A percentile compares a stretch with the other conserved stretches of the same genome.
phyloP scores from a whole-genome alignment of 2,329 filamentous ascomycete species.

The Sordariomycetes sp. region DNA sequence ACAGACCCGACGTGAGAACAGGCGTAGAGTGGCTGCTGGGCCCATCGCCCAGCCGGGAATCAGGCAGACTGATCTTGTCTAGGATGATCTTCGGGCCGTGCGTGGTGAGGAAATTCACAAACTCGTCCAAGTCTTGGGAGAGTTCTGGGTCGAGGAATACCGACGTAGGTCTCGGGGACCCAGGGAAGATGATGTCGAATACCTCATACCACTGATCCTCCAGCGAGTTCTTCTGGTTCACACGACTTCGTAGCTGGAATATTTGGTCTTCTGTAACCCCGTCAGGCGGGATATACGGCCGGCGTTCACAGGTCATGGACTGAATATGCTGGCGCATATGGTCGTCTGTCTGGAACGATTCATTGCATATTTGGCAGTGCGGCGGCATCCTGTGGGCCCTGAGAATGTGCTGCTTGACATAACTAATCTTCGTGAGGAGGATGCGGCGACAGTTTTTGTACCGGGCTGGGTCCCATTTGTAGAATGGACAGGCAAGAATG shows the following conservation, averaged over 20 bases:
- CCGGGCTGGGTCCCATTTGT: constrained; percentile 10
- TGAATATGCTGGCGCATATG: constrained; percentile 9
- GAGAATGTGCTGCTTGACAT: constrained; percentile 15
- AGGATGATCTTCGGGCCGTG: constrained; percentile 4
- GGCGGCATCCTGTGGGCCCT: constrained; percentile 12
- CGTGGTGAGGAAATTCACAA: constrained; percentile 7
- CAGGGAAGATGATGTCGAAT: constrained; percentile 12
- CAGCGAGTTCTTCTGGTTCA: constrained; percentile 10
- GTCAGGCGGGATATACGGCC: constrained; percentile 7
- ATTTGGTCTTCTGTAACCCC: constrained; percentile 12
- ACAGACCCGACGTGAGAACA: background rate
- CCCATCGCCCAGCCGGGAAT: background rate
- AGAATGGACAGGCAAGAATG: constrained; percentile 13
- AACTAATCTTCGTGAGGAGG: constrained; percentile 12
- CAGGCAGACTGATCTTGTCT: background rate
- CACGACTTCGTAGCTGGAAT: constrained; percentile 8
- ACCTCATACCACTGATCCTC: constrained; percentile 14
- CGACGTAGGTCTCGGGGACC: constrained; percentile 8
- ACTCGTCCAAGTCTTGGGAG: constrained; percentile 10
- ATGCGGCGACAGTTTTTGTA: constrained; percentile 12
- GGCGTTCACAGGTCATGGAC: constrained; percentile 7
- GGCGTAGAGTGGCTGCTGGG: background rate
- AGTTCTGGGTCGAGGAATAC: constrained; percentile 11
- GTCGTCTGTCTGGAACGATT: constrained; percentile 8
- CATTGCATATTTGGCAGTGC: constrained; percentile 12